Evolutionary conservation across 805 yeast species (phyloP), one percentile per base, ranked within the genome.

Genomic region (Metschnikowia anglica): DNA sequence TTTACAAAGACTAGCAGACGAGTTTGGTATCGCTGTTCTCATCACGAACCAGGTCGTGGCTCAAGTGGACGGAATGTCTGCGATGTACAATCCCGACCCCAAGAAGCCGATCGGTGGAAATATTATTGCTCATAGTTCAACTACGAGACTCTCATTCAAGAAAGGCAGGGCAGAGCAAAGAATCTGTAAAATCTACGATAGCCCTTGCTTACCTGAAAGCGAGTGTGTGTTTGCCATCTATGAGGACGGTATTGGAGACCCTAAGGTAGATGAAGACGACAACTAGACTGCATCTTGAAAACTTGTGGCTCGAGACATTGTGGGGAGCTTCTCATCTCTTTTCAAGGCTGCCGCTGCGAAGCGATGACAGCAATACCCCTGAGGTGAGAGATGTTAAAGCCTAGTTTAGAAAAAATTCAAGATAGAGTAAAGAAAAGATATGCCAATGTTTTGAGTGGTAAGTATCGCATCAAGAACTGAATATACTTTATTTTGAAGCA

Each of bases 41-140:
- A 88, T 93, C 34, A 70, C 75, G 31, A 93, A 93, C 66, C 99
- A 93, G 65, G 99, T 93, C 17, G 97, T 88, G 5, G 97, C 98
- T 3, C 97, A 90, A 65, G 99, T 93, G 15, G 99, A 93, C 59
- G 93, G 91, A 1, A 95, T 95, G 58, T 80, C 80, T 31, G 74
- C 79, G 20, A 69, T 80, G 70, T 90, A 82, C 63, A 89, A 90
- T 55, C 96, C 97, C 1, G 99, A 93, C 63, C 97, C 98, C 12
- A 93, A 93, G 64, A 93, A 93, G 63, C 99, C 99, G 13, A 91
- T 93, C 53, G 99, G 99, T 48, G 99, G 99, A 56, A 91, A 93
- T 60, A 93, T 93, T 55, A 84, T 93, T 62, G 99, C 98, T 0
- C 99, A 93, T 63, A 83, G 96, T 15, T 89, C 97, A 2, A 91